Conservation (phyloP, 163 green algal genomes). For the Coccomyxa subellipsoidea region DNA sequence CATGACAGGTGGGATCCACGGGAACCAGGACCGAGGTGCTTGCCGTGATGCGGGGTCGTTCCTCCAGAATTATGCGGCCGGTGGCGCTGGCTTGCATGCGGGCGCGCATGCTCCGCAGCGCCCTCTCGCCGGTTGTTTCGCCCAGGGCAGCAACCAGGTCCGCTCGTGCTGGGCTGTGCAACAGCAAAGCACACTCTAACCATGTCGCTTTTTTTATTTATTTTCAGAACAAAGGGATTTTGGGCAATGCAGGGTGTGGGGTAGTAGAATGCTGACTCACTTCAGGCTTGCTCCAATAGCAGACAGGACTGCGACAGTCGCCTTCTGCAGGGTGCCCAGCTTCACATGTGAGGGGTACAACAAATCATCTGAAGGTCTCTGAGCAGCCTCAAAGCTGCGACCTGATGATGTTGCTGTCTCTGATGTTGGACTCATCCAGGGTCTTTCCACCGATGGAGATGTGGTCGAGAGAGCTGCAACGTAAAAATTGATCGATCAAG, state of each 20-base stretch:
- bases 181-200: neutral
- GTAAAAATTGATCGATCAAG: neutral
- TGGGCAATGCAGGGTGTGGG: neutral
- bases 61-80: slow-evolving; percentile 67
- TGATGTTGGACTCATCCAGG: neutral
- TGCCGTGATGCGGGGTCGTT: slow-evolving; percentile 78
- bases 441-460: neutral
- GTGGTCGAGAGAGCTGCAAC: neutral
- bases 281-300: slow-evolving; percentile 57
- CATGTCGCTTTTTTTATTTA: neutral
- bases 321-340: slow-evolving; percentile 69
- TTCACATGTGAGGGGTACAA: slow-evolving; percentile 67
- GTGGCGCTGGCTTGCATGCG: slow-evolving; percentile 66
- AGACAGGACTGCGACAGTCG: slow-evolving; percentile 64
- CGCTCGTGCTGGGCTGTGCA: slow-evolving; percentile 67
- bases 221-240: neutral
- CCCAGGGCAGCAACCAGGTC: slow-evolving; percentile 91
- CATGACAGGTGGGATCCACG: too few species aligned
- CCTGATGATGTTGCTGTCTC: neutral
- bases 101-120: slow-evolving; percentile 58
- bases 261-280: slow-evolving; percentile 22
- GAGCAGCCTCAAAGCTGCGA: neutral
- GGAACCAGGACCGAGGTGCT: neutral
- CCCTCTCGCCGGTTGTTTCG: slow-evolving; percentile 78
- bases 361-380: neutral